phyloP scores from a whole-genome alignment of 371 early-diverging fungal genomes.

The Circinella minor region DNA sequence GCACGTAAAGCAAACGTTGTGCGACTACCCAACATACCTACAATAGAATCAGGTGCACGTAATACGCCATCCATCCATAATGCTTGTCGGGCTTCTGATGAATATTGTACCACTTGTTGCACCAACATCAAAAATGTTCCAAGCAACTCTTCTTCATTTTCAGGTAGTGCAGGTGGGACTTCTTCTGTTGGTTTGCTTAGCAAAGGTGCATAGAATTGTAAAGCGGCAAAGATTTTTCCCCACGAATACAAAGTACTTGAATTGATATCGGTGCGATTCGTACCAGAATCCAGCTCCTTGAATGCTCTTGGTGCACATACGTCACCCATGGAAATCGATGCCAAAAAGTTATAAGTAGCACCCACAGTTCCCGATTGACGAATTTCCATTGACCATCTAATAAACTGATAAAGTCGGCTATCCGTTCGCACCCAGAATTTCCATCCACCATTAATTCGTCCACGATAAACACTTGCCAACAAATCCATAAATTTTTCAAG shows the following conservation, averaged over 20 bases:
- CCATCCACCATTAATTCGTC: constrained; percentile 75
- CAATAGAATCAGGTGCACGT: constrained; percentile 14
- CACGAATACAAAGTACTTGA: constrained; percentile 42
- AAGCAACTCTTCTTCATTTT: constrained; percentile 35
- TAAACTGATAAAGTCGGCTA: constrained; percentile 65
- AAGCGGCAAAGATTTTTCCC: constrained; percentile 44
- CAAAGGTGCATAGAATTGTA: constrained; percentile 35
- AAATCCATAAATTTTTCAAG: constrained; percentile 70
- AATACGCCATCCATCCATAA: constrained; percentile 36
- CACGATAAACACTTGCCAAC: constrained; percentile 71
- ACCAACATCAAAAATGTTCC: constrained; percentile 32
- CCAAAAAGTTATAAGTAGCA: constrained; percentile 44
- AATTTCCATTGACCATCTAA: constrained; percentile 72
- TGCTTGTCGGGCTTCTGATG: constrained; percentile 28
- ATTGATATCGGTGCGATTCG: constrained; percentile 22
- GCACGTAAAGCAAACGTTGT: constrained; percentile 41
- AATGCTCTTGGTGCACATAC: constrained; percentile 36
- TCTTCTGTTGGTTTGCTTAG: constrained; percentile 22
- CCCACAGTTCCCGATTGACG: constrained; percentile 34
- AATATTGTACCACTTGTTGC: constrained; percentile 48
- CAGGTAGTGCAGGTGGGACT: constrained; percentile 23
- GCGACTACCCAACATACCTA: constrained; percentile 26
- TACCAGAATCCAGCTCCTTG: constrained; percentile 30
- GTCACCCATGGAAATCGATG: constrained; percentile 44
- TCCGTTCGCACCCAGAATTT: constrained; percentile 77